These are phyloP conservation scores for Phoma sp. DNA, from an alignment of 2,329 filamentous ascomycete genomes.

Conservation along the genomic window DNA sequence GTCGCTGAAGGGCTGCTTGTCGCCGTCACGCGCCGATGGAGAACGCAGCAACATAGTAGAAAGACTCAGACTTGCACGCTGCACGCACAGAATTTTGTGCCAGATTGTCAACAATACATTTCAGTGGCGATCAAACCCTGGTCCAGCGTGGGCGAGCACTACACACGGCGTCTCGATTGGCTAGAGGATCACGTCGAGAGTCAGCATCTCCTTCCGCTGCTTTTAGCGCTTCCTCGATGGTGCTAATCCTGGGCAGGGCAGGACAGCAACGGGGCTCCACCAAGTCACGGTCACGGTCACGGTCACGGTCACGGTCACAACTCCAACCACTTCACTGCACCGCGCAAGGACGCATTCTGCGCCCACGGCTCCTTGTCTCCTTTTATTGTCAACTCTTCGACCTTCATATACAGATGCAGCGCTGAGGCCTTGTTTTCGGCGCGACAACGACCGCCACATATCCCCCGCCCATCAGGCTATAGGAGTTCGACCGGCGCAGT, in stretches of 20 bases:
- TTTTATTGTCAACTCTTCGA: neutral
- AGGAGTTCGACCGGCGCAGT: slow-evolving; percentile 22
- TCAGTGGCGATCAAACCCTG: slow-evolving; percentile 4
- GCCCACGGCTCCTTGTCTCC: slow-evolving; percentile 4
- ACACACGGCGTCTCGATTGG: slow-evolving; percentile 23
- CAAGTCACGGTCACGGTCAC: slow-evolving; percentile 13
- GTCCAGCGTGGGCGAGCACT: slow-evolving; percentile 12
- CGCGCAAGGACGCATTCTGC: slow-evolving; percentile 14
- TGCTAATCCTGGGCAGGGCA: slow-evolving; percentile 4
- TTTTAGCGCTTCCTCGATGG: slow-evolving; percentile 20
- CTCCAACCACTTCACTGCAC: slow-evolving; percentile 23
- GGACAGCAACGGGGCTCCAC: slow-evolving; percentile 26
- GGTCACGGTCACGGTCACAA: neutral
- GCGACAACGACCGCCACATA: slow-evolving; percentile 17
- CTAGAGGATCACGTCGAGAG: slow-evolving; percentile 15
- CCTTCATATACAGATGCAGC: slow-evolving; percentile 12
- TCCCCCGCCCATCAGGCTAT: slow-evolving; percentile 7
- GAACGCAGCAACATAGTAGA: slow-evolving; percentile 1
- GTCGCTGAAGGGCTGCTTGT: slow-evolving; percentile 6
- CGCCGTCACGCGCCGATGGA: slow-evolving; percentile 18
- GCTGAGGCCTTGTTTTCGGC: slow-evolving; percentile 15
- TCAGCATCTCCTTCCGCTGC: slow-evolving; percentile 24
- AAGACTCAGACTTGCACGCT: neutral
- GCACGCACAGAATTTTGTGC: slow-evolving; percentile 1
- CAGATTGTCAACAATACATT: slow-evolving; percentile 3